Conservation (phyloP, 2,329 filamentous ascomycete genomes). For the Alternaria metachromatica region DNA sequence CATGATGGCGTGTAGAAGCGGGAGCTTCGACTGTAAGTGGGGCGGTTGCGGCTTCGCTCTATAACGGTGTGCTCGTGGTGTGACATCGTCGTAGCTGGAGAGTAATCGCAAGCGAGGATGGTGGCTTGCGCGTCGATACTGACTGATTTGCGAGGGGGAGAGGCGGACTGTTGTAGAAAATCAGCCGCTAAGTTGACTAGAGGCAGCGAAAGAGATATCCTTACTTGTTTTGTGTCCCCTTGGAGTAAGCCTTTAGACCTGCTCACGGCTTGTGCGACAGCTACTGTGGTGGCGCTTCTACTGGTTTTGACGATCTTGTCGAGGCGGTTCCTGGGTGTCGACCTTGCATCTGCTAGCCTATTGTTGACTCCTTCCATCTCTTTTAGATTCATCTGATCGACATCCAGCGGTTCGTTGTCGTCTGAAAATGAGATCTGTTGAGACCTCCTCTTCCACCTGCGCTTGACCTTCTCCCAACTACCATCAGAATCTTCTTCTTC, state of each 20-base stretch:
- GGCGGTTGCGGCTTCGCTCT: background rate
- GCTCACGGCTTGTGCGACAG: too few species aligned
- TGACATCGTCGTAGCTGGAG: background rate
- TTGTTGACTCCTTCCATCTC: background rate
- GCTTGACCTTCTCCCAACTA: background rate
- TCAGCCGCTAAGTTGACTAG: background rate
- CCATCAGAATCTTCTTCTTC: background rate
- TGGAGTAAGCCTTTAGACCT: background rate
- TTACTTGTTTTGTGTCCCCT: background rate
- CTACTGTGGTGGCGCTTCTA: background rate
- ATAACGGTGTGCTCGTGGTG: conserved; percentile 11
- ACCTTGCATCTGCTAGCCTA: background rate
- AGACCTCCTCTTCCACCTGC: background rate
- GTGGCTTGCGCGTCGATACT: background rate
- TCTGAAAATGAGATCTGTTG: background rate
- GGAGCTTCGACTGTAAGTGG: background rate
- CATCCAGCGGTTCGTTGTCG: background rate
- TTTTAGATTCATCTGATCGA: background rate
- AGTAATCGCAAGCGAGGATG: background rate
- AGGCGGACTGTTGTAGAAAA: background rate
- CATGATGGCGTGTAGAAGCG: conserved; percentile 2
- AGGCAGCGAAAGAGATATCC: background rate
- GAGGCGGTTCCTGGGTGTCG: background rate
- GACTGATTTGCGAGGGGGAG: background rate
- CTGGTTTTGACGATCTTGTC: background rate